A percentile compares a stretch with the other conserved stretches of the same genome.
Evolutionary conservation across 805 yeast species (phyloP).

Genomic region (Ogataea siamensis): DNA sequence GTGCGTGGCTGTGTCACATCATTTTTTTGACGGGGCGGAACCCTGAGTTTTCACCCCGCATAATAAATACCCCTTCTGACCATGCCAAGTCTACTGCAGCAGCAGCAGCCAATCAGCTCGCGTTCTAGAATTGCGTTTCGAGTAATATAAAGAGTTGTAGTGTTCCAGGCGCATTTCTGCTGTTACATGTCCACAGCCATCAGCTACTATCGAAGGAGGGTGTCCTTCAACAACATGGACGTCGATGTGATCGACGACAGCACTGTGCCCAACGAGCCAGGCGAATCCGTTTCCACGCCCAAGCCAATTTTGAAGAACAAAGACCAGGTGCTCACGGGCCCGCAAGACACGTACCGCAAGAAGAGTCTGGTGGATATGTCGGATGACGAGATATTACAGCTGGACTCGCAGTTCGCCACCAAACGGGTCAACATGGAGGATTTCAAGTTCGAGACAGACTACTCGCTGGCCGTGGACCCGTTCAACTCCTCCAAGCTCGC

Average conservation of each 20-base stretch:
- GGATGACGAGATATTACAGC: slow-evolving; percentile 50
- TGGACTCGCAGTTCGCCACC: slow-evolving; percentile 51
- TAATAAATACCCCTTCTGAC: slow-evolving; percentile 1
- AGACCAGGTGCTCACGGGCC: slow-evolving; percentile 1
- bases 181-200: neutral
- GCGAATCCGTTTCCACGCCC: neutral
- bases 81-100: slow-evolving; percentile 6
- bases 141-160: neutral
- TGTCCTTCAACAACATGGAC: slow-evolving; percentile 16
- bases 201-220: slow-evolving; percentile 11
- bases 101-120: slow-evolving; percentile 12
- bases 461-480: slow-evolving; percentile 22
- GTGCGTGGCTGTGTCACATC: slow-evolving; percentile 1
- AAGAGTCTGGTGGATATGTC: slow-evolving; percentile 52
- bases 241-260: slow-evolving; percentile 9
- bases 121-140: slow-evolving; percentile 1
- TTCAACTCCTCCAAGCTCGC: slow-evolving; percentile 17
- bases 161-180: neutral
- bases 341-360: slow-evolving; percentile 26
- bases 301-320: slow-evolving; percentile 10
- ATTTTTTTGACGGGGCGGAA: slow-evolving; percentile 2
- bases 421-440: slow-evolving; percentile 39
- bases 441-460: slow-evolving; percentile 45
- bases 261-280: slow-evolving; percentile 1
- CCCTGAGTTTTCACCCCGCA: slow-evolving; percentile 5